Evolutionary conservation across 331 rosid genomes (phyloP).

Genomic region (Rhamnella rubrinervis): DNA sequence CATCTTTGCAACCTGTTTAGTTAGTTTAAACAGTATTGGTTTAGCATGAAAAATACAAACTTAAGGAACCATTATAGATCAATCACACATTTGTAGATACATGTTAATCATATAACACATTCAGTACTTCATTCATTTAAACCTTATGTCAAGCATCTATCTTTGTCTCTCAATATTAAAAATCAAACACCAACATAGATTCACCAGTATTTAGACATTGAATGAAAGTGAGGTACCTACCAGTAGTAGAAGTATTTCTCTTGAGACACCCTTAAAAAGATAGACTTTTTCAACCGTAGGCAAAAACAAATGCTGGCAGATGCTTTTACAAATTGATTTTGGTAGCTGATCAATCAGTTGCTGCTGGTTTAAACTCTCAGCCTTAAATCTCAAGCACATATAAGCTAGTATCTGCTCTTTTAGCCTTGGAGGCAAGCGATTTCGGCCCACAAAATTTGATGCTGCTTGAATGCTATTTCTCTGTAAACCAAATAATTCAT

Average conservation of each 20-base stretch:
- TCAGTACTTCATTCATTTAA: no score
- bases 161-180: no score
- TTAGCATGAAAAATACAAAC: neutral
- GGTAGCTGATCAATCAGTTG: slow-evolving; percentile 83
- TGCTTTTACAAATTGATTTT: slow-evolving; percentile 76
- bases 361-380: slow-evolving; percentile 83
- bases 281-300: slow-evolving; percentile 67
- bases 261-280: slow-evolving; percentile 71
- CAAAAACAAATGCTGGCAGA: slow-evolving; percentile 69
- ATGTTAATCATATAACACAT: no score
- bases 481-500: slow-evolving; percentile 35
- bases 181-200: no score
- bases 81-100: no score
- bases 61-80: no score
- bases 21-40: neutral
- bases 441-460: slow-evolving; percentile 76
- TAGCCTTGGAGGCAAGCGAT: slow-evolving; percentile 66
- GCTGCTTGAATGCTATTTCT: slow-evolving; percentile 89
- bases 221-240: slow-evolving; percentile 29
- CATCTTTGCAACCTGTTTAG: slow-evolving; percentile 72
- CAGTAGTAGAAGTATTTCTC: slow-evolving; percentile 54
- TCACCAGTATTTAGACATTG: no score
- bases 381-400: slow-evolving; percentile 92
- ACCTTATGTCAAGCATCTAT: no score
- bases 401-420: slow-evolving; percentile 80